Evolutionary conservation across 2,329 filamentous ascomycete species (phyloP).

Genomic region (Fusarium falciforme): DNA sequence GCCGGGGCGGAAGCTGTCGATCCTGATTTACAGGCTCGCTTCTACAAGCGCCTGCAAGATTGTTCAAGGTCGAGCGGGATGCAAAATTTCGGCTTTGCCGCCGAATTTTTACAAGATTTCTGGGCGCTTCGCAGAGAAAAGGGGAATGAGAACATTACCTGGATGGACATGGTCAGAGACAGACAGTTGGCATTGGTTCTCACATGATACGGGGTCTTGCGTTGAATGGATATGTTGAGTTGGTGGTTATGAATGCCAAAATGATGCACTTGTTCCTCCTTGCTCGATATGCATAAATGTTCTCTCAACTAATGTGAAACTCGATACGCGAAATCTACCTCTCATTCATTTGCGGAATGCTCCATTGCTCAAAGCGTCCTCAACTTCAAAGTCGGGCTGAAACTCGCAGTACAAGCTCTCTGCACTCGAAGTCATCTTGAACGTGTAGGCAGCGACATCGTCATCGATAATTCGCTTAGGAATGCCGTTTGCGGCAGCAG

Average conservation of each 20-base stretch:
- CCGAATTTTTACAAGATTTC: neutral
- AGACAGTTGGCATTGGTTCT: neutral
- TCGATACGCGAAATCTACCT: neutral
- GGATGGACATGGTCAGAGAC: neutral
- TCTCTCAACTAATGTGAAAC: neutral
- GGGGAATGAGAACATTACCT: neutral
- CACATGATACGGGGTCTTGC: neutral
- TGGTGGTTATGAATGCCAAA: neutral
- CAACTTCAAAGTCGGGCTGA: neutral
- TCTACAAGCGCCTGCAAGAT: neutral
- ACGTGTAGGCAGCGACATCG: neutral
- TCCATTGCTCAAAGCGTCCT: neutral
- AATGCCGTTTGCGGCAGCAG: neutral
- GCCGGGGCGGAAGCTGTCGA: neutral
- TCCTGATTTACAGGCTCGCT: neutral
- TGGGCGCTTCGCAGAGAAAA: neutral
- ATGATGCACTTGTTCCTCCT: neutral
- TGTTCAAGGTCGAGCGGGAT: neutral
- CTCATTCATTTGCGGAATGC: neutral
- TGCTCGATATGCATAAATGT: neutral
- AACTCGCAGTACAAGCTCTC: neutral
- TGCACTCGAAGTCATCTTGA: neutral
- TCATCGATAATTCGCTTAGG: neutral
- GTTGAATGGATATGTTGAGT: neutral
- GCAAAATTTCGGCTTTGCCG: neutral